phyloP scores from a whole-genome alignment of 2,329 filamentous ascomycete species.

The Trichoderma cornu-damae region DNA sequence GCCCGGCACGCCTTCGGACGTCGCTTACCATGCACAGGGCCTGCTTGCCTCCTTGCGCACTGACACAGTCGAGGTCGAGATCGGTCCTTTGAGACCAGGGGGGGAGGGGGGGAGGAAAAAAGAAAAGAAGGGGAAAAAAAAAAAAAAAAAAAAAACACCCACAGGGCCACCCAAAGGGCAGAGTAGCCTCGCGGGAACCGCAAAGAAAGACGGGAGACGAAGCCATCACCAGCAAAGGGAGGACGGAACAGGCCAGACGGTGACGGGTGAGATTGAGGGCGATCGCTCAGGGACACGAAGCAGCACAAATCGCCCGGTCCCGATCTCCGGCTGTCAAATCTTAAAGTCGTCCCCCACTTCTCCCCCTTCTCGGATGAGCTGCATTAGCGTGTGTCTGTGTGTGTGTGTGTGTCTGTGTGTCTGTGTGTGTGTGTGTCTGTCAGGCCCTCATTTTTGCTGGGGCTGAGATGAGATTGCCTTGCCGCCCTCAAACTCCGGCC shows the following conservation, averaged over 20 bases:
- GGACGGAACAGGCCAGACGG: not conserved
- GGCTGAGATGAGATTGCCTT: no score
- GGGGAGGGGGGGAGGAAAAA: no score
- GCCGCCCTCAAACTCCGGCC: no score
- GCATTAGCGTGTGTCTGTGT: constrained; percentile 1
- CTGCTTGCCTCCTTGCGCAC: not conserved
- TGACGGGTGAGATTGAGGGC: not conserved
- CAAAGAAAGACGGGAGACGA: no score
- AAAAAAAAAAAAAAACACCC: not conserved
- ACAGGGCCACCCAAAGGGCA: no score
- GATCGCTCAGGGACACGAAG: not conserved
- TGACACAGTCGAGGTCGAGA: not conserved
- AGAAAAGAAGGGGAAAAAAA: not conserved
- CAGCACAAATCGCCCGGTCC: not conserved
- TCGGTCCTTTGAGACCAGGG: not conserved
- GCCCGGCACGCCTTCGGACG: not conserved
- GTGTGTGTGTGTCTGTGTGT: no score
- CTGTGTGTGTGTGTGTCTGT: no score
- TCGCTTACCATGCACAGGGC: not conserved
- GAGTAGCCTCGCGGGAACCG: no score
- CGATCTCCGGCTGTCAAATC: not conserved
- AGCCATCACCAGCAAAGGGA: not conserved
- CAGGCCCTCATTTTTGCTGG: no score
- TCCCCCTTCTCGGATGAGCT: not conserved
- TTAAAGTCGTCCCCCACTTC: not conserved